Percentiles rank a stretch among this genome's conserved stretches.
Evolutionary conservation across 352 stramenopile species (phyloP).

Genomic region (Globisporangium nagaii): DNA sequence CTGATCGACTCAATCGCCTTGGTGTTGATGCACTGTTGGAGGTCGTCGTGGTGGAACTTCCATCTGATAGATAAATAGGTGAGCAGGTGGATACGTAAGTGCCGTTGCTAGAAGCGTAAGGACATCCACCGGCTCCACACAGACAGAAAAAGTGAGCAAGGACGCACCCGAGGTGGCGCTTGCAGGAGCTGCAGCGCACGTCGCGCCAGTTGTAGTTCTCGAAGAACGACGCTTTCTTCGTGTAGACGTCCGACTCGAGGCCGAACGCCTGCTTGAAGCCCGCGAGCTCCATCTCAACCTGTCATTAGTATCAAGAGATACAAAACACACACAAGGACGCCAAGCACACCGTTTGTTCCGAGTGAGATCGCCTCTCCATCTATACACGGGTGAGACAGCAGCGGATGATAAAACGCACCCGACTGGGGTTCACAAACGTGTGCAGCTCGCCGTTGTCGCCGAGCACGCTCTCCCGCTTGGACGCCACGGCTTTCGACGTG

Average conservation of each 20-base stretch:
- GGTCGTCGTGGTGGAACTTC: constrained; percentile 78
- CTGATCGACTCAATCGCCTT: constrained; percentile 50
- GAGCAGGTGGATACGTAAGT: not conserved
- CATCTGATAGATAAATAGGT: constrained; percentile 30
- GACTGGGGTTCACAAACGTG: constrained; percentile 73
- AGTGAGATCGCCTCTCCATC: no score
- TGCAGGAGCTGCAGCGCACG: constrained; percentile 67
- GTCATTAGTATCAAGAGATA: not conserved
- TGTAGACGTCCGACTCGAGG: constrained; percentile 55
- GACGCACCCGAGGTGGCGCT: constrained; percentile 63
- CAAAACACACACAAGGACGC: not conserved
- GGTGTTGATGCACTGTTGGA: constrained; percentile 63
- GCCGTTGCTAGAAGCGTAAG: no score
- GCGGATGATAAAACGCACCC: constrained; percentile 22
- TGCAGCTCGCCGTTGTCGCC: constrained; percentile 52
- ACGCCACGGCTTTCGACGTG: constrained; percentile 65
- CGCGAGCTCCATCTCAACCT: constrained; percentile 77
- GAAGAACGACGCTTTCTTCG: constrained; percentile 75
- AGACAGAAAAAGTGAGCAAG: not conserved
- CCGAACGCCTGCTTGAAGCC: constrained; percentile 59
- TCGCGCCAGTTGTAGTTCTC: constrained; percentile 80
- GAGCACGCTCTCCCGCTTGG: constrained; percentile 39
- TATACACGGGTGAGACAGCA: not conserved
- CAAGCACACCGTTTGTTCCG: no score
- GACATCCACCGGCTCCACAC: no score